A percentile compares a stretch with the other conserved stretches of the same genome.
These are phyloP conservation scores for Corylus avellana DNA, from an alignment of 306 rosid genomes.

Conservation along the genomic window DNA sequence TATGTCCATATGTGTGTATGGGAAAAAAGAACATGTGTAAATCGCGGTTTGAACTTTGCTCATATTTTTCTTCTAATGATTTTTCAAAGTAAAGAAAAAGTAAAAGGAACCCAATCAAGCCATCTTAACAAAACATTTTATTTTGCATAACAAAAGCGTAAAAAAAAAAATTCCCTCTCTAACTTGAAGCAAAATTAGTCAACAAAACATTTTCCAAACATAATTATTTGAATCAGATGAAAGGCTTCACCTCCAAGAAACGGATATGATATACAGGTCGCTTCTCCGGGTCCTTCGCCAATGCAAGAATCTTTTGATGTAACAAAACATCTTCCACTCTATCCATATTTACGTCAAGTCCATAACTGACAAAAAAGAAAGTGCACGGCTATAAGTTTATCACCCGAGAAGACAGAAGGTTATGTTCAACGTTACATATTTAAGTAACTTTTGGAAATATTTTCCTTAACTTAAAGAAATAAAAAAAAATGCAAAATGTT, in stretches of 20 bases:
- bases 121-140: neutral
- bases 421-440: neutral
- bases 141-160: slow-evolving; percentile 5
- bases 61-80: neutral
- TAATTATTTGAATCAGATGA: slow-evolving; percentile 11
- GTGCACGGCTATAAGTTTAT: slow-evolving; percentile 24
- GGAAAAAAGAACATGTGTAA: neutral
- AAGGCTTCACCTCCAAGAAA: slow-evolving; percentile 72
- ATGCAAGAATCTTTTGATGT: slow-evolving; percentile 79
- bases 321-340: slow-evolving; percentile 91
- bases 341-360: slow-evolving; percentile 90
- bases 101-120: neutral
- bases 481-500: neutral
- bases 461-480: neutral
- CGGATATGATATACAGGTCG: slow-evolving; percentile 89
- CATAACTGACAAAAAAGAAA: slow-evolving; percentile 68
- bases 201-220: neutral
- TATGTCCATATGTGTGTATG: neutral
- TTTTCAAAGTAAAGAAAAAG: neutral
- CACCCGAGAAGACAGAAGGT: neutral
- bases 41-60: neutral
- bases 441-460: neutral
- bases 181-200: neutral
- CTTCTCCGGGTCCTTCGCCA: slow-evolving; percentile 88
- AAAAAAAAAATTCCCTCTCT: slow-evolving; percentile 8